phyloP scores from a whole-genome alignment of 129 eudicot genomes.

The Artemisia tridentata region DNA sequence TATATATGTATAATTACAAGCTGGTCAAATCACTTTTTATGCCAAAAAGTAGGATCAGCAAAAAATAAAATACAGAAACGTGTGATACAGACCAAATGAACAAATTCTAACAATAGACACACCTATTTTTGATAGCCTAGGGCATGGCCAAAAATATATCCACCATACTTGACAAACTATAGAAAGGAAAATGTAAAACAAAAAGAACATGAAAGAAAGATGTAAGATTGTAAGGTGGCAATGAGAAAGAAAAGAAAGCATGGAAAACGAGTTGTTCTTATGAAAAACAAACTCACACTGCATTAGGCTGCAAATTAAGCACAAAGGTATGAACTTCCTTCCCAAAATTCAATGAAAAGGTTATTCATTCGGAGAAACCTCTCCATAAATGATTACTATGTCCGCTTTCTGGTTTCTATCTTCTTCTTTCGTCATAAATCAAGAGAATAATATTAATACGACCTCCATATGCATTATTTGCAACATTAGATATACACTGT shows the following conservation, averaged over 20 bases:
- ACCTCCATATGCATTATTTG: constrained; percentile 44
- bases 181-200: neutral
- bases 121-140: neutral
- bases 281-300: constrained; percentile 36
- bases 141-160: neutral
- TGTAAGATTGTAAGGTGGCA: neutral
- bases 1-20: no score
- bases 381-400: constrained; percentile 29
- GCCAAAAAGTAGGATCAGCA: constrained; percentile 3
- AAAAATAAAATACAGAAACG: neutral
- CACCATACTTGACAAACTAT: neutral
- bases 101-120: neutral
- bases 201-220: neutral
- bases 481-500: constrained; percentile 42
- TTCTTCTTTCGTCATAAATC: constrained; percentile 26
- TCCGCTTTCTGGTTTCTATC: constrained; percentile 22
- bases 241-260: neutral
- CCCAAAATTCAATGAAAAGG: constrained; percentile 27
- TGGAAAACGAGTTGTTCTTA: neutral
- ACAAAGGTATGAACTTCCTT: constrained; percentile 37
- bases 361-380: constrained; percentile 16
- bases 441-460: constrained; percentile 17
- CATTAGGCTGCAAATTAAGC: constrained; percentile 32
- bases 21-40: neutral
- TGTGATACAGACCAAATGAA: neutral